Conservation (phyloP, 768 basidiomycete genomes). For the Tricholoma matsutake region DNA sequence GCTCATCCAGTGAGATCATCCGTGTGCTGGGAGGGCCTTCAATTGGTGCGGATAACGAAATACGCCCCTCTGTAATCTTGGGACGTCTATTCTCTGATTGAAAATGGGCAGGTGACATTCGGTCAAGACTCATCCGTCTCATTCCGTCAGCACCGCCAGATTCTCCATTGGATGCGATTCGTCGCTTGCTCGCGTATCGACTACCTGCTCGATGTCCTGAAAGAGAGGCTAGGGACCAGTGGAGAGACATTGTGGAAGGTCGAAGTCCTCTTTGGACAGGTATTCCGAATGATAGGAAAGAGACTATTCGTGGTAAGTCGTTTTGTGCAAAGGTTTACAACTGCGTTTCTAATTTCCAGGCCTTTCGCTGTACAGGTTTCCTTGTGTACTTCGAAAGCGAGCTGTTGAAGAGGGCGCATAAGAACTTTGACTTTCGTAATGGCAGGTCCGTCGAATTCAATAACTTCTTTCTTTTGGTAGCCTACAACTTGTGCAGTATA, state of each 20-base stretch:
- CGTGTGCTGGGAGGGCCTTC: conserved; percentile 87
- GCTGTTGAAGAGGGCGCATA: conserved; percentile 83
- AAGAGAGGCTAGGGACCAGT: conserved; percentile 79
- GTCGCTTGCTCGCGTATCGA: conserved; percentile 74
- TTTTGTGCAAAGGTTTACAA: not conserved
- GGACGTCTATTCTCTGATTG: not conserved
- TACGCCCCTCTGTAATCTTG: not conserved
- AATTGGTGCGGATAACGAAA: conserved; percentile 48
- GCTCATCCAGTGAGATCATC: conserved; percentile 92
- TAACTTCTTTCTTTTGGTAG: not conserved
- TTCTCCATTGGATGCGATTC: conserved; percentile 72
- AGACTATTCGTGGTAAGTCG: conserved; percentile 76
- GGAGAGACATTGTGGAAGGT: conserved; percentile 92
- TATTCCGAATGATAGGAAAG: conserved; percentile 87
- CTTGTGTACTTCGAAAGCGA: conserved; percentile 91
- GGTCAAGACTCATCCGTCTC: conserved; percentile 84
- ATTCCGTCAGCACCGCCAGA: conserved; percentile 63
- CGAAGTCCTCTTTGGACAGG: conserved; percentile 76
- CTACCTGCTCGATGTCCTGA: conserved; percentile 68
- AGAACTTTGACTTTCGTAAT: conserved; percentile 91
- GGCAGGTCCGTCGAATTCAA: conserved; percentile 55
- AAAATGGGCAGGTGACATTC: conserved; percentile 65
- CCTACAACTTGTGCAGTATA: conserved; percentile 42
- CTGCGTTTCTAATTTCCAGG: not conserved
- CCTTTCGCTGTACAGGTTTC: conserved; percentile 57